phyloP scores from a whole-genome alignment of 345 rosid genomes.

The Eucalyptus erythrocorys region DNA sequence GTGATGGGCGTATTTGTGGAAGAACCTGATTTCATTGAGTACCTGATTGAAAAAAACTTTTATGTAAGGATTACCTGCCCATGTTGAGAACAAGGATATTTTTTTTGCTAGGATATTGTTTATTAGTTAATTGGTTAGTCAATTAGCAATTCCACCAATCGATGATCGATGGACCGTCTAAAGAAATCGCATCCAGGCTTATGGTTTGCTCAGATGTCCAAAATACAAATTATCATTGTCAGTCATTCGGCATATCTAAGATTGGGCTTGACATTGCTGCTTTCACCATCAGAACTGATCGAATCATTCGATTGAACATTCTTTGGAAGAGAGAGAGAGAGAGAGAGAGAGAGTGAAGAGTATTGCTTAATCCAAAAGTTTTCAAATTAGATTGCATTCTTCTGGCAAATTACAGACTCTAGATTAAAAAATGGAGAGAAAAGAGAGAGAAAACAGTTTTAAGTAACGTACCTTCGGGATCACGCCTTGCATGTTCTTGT shows the following conservation, averaged over 20 bases:
- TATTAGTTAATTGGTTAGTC: not conserved
- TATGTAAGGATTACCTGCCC: not conserved
- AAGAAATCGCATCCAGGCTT: not conserved
- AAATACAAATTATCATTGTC: not conserved
- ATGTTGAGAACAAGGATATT: not conserved
- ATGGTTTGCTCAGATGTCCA: not conserved
- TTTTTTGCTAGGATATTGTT: not conserved
- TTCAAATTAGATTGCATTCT: not conserved
- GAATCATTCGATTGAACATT: not conserved
- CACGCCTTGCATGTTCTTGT: constrained; percentile 35
- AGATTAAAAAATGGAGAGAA: not conserved
- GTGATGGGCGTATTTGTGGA: constrained; percentile 68
- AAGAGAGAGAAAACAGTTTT: not conserved
- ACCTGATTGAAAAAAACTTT: not conserved
- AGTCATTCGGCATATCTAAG: not conserved
- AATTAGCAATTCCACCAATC: not conserved
- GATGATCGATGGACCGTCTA: not conserved
- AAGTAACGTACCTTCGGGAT: constrained; percentile 38
- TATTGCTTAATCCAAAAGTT: not conserved
- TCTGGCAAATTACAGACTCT: not conserved
- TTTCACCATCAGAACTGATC: too few relatives aligned
- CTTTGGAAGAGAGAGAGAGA: not conserved
- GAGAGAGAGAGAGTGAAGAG: not conserved
- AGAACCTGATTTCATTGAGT: constrained; percentile 73
- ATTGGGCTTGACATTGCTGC: not conserved